phyloP scores from a whole-genome alignment of 2,329 filamentous ascomycete genomes.

The Tolypocladium amazonense region DNA sequence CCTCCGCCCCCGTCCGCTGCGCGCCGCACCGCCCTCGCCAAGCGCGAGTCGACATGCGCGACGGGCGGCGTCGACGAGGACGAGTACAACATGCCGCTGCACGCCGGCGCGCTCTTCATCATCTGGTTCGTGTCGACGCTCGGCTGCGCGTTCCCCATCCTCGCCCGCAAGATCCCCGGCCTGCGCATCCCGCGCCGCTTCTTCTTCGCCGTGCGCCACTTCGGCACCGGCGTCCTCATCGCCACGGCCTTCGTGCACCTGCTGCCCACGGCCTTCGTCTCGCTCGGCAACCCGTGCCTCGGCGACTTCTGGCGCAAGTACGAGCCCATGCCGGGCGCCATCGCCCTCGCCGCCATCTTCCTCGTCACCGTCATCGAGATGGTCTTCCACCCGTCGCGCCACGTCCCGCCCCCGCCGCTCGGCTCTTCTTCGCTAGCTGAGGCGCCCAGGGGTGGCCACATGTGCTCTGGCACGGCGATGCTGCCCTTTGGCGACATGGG shows the following conservation, averaged over 20 bases:
- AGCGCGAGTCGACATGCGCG: slow-evolving; percentile 16
- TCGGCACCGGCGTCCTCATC: slow-evolving; percentile 65
- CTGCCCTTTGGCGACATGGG: slow-evolving; percentile 21
- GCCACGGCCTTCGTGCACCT: slow-evolving; percentile 74
- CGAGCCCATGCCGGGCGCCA: slow-evolving; percentile 66
- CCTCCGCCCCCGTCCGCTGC: background rate
- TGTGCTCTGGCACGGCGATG: slow-evolving; percentile 11
- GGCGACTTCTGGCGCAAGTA: slow-evolving; percentile 66
- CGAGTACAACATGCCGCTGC: slow-evolving; percentile 45
- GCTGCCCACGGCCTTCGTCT: slow-evolving; percentile 54
- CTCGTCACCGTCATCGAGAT: slow-evolving; percentile 76
- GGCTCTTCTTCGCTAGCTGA: too few relatives aligned
- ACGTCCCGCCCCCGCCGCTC: slow-evolving; percentile 10
- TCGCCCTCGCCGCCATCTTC: slow-evolving; percentile 69
- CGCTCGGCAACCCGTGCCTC: slow-evolving; percentile 55
- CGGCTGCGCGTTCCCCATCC: slow-evolving; percentile 41
- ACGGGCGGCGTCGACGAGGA: slow-evolving; percentile 17
- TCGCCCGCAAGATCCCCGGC: slow-evolving; percentile 39
- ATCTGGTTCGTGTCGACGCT: slow-evolving; percentile 36
- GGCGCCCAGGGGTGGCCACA: background rate
- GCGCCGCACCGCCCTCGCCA: slow-evolving; percentile 8
- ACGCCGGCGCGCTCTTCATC: slow-evolving; percentile 46
- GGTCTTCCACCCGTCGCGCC: slow-evolving; percentile 38
- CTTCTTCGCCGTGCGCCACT: slow-evolving; percentile 53
- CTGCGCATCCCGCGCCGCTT: slow-evolving; percentile 43